A percentile compares a stretch with the other conserved stretches of the same genome.
phyloP scores from a whole-genome alignment of 768 basidiomycete genomes.

The Boletus reticulatus region DNA sequence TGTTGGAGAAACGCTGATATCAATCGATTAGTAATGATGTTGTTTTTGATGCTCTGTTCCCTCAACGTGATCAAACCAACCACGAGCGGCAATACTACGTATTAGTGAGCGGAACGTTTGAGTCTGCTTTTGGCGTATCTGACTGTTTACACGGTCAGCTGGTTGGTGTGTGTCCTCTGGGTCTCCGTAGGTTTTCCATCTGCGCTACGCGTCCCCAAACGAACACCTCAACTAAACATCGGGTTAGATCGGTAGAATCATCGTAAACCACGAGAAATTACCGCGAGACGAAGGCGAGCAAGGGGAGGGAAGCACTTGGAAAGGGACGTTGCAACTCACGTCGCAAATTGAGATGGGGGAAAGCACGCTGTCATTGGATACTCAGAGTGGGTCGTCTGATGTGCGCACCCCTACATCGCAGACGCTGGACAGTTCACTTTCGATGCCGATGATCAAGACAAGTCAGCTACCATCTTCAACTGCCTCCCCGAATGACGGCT shows the following conservation, averaged over 20 bases:
- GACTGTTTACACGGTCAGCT: conserved; percentile 5
- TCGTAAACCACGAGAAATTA: conserved; percentile 14
- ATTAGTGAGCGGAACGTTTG: conserved; percentile 12
- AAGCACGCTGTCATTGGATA: neutral
- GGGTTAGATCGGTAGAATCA: conserved; percentile 15
- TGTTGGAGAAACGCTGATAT: too few relatives aligned
- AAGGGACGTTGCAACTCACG: conserved; percentile 12
- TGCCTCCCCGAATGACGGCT: too few relatives aligned
- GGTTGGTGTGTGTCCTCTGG: conserved; percentile 19
- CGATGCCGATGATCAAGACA: too few relatives aligned
- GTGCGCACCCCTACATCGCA: neutral
- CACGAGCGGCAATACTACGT: conserved; percentile 20
- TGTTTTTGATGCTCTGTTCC: conserved; percentile 19
- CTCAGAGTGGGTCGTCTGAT: neutral
- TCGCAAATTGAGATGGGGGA: conserved; percentile 16
- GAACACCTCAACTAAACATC: neutral
- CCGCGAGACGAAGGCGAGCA: neutral
- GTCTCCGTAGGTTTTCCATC: conserved; percentile 12
- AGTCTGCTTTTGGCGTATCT: neutral
- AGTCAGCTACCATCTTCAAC: too few relatives aligned
- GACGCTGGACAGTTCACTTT: neutral
- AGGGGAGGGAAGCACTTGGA: neutral
- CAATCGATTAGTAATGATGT: conserved; percentile 7
- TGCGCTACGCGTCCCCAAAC: neutral
- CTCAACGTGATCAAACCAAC: conserved; percentile 9